These are phyloP conservation scores for Phialophora verrucosa DNA, from an alignment of 2,329 filamentous ascomycete species.

Conservation along the genomic window DNA sequence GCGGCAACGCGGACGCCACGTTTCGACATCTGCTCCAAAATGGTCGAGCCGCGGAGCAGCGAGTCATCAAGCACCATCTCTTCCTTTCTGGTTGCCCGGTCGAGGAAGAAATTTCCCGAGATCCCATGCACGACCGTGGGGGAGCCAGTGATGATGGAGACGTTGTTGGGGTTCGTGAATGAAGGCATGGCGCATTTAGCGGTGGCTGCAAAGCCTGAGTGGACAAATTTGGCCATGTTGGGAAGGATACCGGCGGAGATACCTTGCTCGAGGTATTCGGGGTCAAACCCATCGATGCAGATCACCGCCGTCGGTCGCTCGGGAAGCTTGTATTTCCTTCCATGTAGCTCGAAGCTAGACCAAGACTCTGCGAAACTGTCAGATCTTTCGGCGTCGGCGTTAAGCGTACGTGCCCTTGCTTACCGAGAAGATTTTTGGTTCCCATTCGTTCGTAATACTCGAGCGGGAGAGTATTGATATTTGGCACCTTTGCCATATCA, in stretches of 20 bases:
- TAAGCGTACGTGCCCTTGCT: background rate
- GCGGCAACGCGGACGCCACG: constrained; percentile 51
- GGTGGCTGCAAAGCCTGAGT: constrained; percentile 48
- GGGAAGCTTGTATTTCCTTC: constrained; percentile 44
- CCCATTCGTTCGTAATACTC: constrained; percentile 40
- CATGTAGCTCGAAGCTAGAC: constrained; percentile 41
- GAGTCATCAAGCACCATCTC: constrained; percentile 52
- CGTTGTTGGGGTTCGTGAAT: constrained; percentile 55
- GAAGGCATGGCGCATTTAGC: constrained; percentile 52
- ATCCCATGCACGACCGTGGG: constrained; percentile 51
- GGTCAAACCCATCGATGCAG: constrained; percentile 54
- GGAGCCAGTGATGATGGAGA: constrained; percentile 53
- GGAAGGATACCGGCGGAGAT: constrained; percentile 46
- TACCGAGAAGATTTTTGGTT: constrained; percentile 33
- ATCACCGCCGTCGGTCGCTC: constrained; percentile 49
- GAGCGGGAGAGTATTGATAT: constrained; percentile 37
- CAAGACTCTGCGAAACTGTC: constrained; percentile 30
- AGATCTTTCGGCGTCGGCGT: background rate
- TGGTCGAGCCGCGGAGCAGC: constrained; percentile 50
- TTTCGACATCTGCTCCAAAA: constrained; percentile 50
- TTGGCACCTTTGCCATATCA: constrained; percentile 41
- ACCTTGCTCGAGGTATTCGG: constrained; percentile 48
- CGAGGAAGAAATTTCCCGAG: constrained; percentile 53
- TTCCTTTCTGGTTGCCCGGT: constrained; percentile 48
- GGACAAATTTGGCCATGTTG: constrained; percentile 43